Conservation (phyloP, 164 flowering plant species). For the Stephania japonica region DNA sequence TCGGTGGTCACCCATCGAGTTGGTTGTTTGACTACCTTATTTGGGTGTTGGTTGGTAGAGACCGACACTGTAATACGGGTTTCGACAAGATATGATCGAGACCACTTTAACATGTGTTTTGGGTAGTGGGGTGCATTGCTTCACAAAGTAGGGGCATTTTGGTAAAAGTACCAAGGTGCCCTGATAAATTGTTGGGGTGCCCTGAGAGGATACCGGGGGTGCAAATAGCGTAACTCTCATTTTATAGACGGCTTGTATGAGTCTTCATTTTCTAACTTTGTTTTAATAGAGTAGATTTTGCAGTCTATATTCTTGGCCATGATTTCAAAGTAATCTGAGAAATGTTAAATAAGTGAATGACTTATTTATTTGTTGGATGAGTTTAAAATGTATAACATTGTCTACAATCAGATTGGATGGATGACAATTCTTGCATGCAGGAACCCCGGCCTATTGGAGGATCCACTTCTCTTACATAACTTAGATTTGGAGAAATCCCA, state of each 20-base stretch:
- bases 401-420: neutral
- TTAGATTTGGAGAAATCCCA: slow-evolving; percentile 38
- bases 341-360: neutral
- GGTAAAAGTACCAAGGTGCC: no score
- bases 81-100: no score
- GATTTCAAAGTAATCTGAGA: neutral
- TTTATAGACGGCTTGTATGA: neutral
- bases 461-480: slow-evolving; percentile 46
- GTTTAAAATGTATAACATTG: neutral
- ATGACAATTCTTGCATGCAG: slow-evolving; percentile 13
- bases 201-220: no score
- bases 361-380: neutral
- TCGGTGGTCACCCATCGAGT: no score
- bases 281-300: neutral
- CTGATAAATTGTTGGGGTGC: no score
- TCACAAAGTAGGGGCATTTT: no score
- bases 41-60: no score
- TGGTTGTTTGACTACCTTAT: no score
- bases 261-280: neutral
- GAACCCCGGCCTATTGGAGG: slow-evolving; percentile 44
- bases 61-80: no score
- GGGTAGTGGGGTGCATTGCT: no score
- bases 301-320: neutral
- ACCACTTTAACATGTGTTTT: no score
- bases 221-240: no score